Base-by-base conservation (phyloP, 805 yeast species). In the Lipomyces oligophaga region DNA sequence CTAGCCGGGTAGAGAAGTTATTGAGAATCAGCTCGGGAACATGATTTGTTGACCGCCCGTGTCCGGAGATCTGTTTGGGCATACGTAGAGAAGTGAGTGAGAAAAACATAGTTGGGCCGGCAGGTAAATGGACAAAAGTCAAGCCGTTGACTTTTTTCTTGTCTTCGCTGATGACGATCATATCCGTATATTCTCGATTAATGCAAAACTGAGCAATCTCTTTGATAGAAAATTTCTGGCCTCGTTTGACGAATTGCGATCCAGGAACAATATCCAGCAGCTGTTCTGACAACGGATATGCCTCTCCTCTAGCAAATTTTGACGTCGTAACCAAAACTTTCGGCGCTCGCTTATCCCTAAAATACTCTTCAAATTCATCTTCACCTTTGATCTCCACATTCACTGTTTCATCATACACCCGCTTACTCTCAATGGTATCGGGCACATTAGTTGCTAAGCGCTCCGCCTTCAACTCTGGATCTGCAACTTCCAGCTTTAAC, bases 101-200 rank as follows among this genome's bases (percentile, higher is more conserved):
- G 61, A 93, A 93, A 68, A 90, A 89, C 63, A 87, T 87, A 0
- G 97, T 84, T 30, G 98, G 98, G 0, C 98, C 98, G 37, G 77
- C 85, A 6, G 98, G 98, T 49, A 93, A 73, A 69, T 93, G 96
- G 47, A 93, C 83, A 61, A 93, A 85, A 0, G 97, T 87, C 47
- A 93, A 68, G 1, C 98, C 98, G 43, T 85, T 89, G 31, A 93
- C 94, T 54, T 75, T 76, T 67, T 90, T 93, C 67, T 89, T 89
- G 68, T 87, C 96, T 67, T 93, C 98, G 64, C 93, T 93, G 50
- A 93, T 79, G 39, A 93, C 88, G 25, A 93, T 71, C 60, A 93
- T 70, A 62, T 89, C 95, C 0, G 97, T 89, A 68, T 76, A 93
- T 18, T 81, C 90, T 62, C 97, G 72, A 62, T 84, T 85, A 33